Evolutionary conservation across 345 rosid genomes (phyloP), one percentile per base, ranked within the genome.

Genomic region (Acer campestre): DNA sequence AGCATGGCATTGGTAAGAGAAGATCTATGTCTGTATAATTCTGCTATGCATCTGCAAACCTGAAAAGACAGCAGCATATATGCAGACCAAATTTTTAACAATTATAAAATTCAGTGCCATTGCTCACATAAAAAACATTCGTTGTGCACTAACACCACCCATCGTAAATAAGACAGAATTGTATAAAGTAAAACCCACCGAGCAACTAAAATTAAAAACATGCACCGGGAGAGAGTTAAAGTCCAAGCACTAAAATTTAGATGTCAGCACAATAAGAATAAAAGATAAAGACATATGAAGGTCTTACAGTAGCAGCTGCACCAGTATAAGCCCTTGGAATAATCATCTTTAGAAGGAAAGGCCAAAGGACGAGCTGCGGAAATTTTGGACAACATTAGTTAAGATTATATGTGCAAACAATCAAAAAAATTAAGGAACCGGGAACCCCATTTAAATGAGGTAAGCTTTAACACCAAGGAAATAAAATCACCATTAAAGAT

Each of bases 41-140:
- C 99, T 63, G 98, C 86, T 75, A 95, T 95, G 85, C 99, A 95
- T 90, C 99, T 85, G 84, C 99, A 95, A 75, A 95, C 94, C 99
- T 95, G 88, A 76, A 56, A 81, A 38, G 76, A 59, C 23, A 59
- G 82, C 71, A 84, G 72, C 78, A 77, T 75, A 77, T 35, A 78
- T 44, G 77, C 29, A 68, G 62, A 70, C 23, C 44, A 79, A 40
- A 70, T 61, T 61, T 55, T 55, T 44, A 70, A 64, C 25, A 16
- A 69, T 25, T 20, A 27, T 17, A 61, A 73, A 40, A 55, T 46
- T 27, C 69, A 73, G 70, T 10, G 40, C 14, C 51, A 75, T 16
- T 29, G 42, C 71, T 74, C 59, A 44, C n/a, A 63, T 62, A 31
- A 73, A 66, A 58, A 77, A 46, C 20, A 16, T 51, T 70, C 62